Evolutionary conservation across 176 grass and related monocot species (phyloP).

Genomic region (Triticum dicoccoides): DNA sequence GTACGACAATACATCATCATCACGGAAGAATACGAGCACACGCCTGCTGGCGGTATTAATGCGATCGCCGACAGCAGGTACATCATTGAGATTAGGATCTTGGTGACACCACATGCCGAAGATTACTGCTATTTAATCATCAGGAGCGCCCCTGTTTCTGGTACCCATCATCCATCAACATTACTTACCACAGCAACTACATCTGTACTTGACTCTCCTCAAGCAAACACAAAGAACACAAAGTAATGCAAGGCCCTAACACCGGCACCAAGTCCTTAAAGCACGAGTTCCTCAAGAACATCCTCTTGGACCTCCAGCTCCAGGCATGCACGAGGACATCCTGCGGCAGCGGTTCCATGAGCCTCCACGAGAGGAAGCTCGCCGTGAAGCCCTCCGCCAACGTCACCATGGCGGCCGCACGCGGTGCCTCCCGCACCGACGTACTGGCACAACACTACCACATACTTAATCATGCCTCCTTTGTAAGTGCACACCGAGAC

Average conservation of each 20-base stretch:
- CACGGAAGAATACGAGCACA: background rate
- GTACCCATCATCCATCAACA: too few relatives aligned
- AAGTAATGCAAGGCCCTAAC: constrained; percentile 34
- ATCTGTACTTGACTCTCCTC: background rate
- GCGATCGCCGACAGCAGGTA: too few relatives aligned
- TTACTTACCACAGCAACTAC: background rate
- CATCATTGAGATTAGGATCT: too few relatives aligned
- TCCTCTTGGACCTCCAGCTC: constrained; percentile 24
- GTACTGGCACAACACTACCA: too few relatives aligned
- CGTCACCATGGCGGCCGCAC: constrained; percentile 53
- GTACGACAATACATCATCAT: background rate
- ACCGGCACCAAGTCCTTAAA: constrained; percentile 23
- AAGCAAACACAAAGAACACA: background rate
- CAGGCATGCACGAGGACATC: background rate
- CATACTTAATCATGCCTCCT: too few relatives aligned
- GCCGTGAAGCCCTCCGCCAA: constrained; percentile 57
- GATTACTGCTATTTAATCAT: background rate
- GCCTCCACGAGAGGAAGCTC: constrained; percentile 44
- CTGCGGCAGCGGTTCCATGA: constrained; percentile 19
- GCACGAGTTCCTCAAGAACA: constrained; percentile 46
- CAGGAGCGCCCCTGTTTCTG: background rate
- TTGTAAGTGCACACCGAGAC: too few relatives aligned
- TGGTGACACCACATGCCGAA: background rate
- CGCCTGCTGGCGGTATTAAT: too few relatives aligned
- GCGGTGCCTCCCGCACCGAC: background rate